These are phyloP conservation scores for Globisporangium paddicum DNA, from an alignment of 352 stramenopile genomes.

Conservation along the genomic window DNA sequence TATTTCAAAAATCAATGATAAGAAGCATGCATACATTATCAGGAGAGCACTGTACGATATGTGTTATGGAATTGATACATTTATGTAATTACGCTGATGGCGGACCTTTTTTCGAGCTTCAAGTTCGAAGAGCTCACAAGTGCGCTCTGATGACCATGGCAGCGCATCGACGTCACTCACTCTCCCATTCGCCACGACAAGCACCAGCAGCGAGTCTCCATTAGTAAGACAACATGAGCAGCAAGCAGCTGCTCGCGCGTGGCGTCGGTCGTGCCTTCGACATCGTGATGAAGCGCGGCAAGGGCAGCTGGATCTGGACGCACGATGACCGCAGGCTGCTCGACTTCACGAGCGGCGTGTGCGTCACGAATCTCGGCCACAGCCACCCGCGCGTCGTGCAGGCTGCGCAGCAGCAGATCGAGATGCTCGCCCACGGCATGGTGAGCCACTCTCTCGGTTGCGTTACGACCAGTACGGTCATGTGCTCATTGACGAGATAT, in stretches of 20 bases:
- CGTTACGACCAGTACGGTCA: background rate
- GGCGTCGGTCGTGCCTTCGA: slow-evolving; percentile 80
- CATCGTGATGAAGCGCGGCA: slow-evolving; percentile 74
- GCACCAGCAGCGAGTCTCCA: background rate
- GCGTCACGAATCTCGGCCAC: slow-evolving; percentile 90
- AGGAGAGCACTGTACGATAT: background rate
- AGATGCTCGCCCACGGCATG: slow-evolving; percentile 76
- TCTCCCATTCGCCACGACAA: background rate
- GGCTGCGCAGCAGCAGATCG: slow-evolving; percentile 87
- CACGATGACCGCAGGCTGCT: slow-evolving; percentile 81
- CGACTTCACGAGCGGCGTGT: slow-evolving; percentile 94
- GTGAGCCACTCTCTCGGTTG: background rate
- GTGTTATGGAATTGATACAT: background rate
- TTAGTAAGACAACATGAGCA: background rate
- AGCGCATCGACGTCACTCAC: background rate
- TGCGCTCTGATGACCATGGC: background rate
- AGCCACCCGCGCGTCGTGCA: slow-evolving; percentile 90
- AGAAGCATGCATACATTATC: background rate
- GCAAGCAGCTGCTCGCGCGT: slow-evolving; percentile 61
- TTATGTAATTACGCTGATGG: background rate
- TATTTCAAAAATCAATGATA: background rate
- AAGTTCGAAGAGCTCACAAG: slow-evolving; percentile 1
- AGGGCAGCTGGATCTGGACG: slow-evolving; percentile 86
- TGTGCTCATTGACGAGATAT: background rate
- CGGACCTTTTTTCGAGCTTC: background rate